Base-by-base conservation (phyloP, 129 eudicot species). In the Deinandra increscens region DNA sequence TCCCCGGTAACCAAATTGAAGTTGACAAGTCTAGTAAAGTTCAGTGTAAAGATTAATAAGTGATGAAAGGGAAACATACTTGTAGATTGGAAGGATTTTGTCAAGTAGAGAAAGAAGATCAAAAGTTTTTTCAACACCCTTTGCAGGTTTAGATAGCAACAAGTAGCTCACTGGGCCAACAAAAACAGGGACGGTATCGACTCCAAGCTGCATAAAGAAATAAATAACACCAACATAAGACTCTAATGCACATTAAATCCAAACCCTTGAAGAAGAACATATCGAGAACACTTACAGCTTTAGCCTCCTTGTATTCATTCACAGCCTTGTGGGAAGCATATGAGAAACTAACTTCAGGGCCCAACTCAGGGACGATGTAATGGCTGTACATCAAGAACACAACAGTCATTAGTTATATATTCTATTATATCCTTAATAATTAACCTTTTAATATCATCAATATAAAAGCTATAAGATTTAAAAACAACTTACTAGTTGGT, bases 271-370 rank as follows among this genome's bases (percentile, higher is more conserved):
- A 56, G 55, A 51, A 55, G 11, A 42, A 34, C 33, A 20, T 51
- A 74, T 78, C 66, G 18, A 29, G 26, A 49, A 26, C 12, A 69
- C 93, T 53, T 89, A 93, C 99, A 84, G 90, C 95, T 84, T 93
- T 93, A 59, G 99, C 99, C 68, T 89, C 99, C 86, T 93, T 93
- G 99, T 93, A 93, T 64, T 93, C 99, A 58, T 80, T 82, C 64
- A 93, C 97, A 20, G 99, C 99, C 81, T 93, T 93, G 99, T 93
- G 99, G 20, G 97, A 93, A 66, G 95, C 97, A 77, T 93, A 93
- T 11, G 97, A 81, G 68, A 93, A 93, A 12, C 69, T 77, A 22
- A 89, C 95, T 12, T 93, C 97, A 58, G 99, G 99, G 46, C 99
- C 97, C 88, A 93, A 85, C 75, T 93, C 99, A 45, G 99, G 99